Percentiles rank a stretch among this genome's conserved stretches.
Conservation (phyloP, 805 yeast genomes). For the Teunomyces aglyptinius region DNA sequence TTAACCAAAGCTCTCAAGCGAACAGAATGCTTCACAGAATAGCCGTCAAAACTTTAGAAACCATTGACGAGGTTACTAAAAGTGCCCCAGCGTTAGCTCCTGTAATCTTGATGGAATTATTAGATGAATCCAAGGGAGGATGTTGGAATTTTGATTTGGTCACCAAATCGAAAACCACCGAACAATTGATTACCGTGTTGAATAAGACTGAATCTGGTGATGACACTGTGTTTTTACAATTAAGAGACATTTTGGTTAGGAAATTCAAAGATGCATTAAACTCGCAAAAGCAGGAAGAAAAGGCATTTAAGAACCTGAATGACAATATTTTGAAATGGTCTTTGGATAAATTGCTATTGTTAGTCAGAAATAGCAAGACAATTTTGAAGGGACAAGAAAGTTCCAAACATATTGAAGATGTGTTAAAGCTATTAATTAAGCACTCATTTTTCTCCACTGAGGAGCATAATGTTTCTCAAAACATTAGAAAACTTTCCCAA, state of each 20-base stretch:
- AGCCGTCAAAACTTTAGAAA: conserved; percentile 51
- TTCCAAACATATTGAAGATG: conserved; percentile 28
- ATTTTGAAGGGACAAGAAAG: conserved; percentile 16
- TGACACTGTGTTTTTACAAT: conserved; percentile 15
- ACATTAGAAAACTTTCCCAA: conserved; percentile 44
- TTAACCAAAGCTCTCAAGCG: conserved; percentile 70
- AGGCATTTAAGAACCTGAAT: conserved; percentile 20
- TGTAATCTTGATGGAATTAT: conserved; percentile 22
- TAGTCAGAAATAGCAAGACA: conserved; percentile 47
- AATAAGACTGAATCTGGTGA: conserved; percentile 13
- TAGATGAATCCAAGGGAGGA: conserved; percentile 42
- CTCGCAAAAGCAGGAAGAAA: conserved; percentile 17
- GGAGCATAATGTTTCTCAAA: conserved; percentile 23
- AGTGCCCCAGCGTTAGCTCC: conserved; percentile 41
- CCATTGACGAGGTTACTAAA: conserved; percentile 39
- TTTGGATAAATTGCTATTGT: conserved; percentile 54
- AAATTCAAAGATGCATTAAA: conserved; percentile 23
- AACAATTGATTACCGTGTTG: conserved; percentile 29
- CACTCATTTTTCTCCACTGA: conserved; percentile 39
- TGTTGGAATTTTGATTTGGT: conserved; percentile 71
- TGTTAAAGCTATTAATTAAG: conserved; percentile 38
- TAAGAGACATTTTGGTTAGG: conserved; percentile 21
- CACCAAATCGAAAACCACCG: conserved; percentile 69
- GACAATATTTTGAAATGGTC: conserved; percentile 53
- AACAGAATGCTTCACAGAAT: conserved; percentile 67